Conservation (phyloP, 257 asterid species). For the Fraxinus cuspidata region DNA sequence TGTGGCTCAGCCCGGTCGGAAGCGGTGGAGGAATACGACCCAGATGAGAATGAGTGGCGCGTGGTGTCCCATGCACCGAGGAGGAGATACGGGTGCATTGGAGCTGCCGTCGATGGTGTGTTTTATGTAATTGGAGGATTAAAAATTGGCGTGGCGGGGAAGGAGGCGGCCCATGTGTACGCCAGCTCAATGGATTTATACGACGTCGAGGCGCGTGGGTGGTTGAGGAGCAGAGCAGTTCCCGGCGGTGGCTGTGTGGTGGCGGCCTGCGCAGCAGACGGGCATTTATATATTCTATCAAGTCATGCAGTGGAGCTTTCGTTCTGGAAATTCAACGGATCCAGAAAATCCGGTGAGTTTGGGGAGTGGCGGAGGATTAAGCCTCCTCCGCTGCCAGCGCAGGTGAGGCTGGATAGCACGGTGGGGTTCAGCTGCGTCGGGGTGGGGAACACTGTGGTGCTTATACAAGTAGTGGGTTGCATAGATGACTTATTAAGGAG, state of each 20-base stretch:
- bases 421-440: slow-evolving; percentile 83
- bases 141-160: slow-evolving; percentile 50
- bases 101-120: slow-evolving; percentile 71
- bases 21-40: slow-evolving; percentile 84
- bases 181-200: slow-evolving; percentile 84
- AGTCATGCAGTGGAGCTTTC: slow-evolving; percentile 93
- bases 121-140: slow-evolving; percentile 76
- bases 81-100: slow-evolving; percentile 77
- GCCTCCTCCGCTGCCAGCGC: slow-evolving; percentile 83
- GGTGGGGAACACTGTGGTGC: slow-evolving; percentile 60
- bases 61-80: slow-evolving; percentile 62
- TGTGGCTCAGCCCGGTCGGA: slow-evolving; percentile 66
- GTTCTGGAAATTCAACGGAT: slow-evolving; percentile 72
- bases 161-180: slow-evolving; percentile 52
- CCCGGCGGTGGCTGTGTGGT: slow-evolving; percentile 90
- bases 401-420: slow-evolving; percentile 74
- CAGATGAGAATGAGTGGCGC: slow-evolving; percentile 59
- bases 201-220: slow-evolving; percentile 59
- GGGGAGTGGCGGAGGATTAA: slow-evolving; percentile 79
- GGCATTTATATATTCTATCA: slow-evolving; percentile 56
- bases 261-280: slow-evolving; percentile 71
- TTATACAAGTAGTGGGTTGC: slow-evolving; percentile 80
- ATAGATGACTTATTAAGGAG: slow-evolving; percentile 70
- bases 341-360: slow-evolving; percentile 37
- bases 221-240: slow-evolving; percentile 71